phyloP scores from a whole-genome alignment of 1,284 basidiomycete species.

The Trametes versicolor region DNA sequence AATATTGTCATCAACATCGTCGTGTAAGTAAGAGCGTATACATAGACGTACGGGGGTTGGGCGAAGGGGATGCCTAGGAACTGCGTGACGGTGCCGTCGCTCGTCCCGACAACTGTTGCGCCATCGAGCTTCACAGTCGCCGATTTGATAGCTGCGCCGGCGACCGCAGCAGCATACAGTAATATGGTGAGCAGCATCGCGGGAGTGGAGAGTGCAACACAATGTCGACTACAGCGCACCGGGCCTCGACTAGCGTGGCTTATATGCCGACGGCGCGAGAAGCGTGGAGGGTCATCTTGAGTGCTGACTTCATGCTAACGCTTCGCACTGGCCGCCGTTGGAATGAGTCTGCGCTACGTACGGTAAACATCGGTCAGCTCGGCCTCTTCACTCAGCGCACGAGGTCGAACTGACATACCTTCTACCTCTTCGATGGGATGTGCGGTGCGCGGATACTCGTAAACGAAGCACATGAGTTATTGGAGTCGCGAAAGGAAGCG shows the following conservation, averaged over 20 bases:
- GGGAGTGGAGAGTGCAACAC: not conserved
- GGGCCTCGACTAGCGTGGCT: not conserved
- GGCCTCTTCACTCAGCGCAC: not conserved
- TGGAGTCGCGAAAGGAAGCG: not conserved
- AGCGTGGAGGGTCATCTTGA: not conserved
- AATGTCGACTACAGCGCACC: not conserved
- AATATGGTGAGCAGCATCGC: not conserved
- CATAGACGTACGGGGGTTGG: conserved; percentile 47
- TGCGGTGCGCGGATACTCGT: not conserved
- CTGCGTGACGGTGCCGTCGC: conserved; percentile 40
- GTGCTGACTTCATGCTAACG: too few relatives aligned
- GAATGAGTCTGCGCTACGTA: not conserved
- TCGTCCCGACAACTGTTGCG: conserved; percentile 27
- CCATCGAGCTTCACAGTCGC: conserved; percentile 20
- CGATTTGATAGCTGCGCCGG: not conserved
- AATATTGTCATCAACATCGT: not conserved
- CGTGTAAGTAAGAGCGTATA: not conserved
- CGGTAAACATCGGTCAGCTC: not conserved
- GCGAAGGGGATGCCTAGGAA: conserved; percentile 66
- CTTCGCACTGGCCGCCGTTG: not conserved
- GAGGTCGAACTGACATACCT: not conserved
- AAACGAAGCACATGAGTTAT: not conserved
- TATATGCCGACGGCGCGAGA: not conserved
- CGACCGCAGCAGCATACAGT: not conserved
- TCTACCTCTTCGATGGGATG: not conserved